Conservation (phyloP, 202 grass and related monocot species). For the Setaria italica region DNA sequence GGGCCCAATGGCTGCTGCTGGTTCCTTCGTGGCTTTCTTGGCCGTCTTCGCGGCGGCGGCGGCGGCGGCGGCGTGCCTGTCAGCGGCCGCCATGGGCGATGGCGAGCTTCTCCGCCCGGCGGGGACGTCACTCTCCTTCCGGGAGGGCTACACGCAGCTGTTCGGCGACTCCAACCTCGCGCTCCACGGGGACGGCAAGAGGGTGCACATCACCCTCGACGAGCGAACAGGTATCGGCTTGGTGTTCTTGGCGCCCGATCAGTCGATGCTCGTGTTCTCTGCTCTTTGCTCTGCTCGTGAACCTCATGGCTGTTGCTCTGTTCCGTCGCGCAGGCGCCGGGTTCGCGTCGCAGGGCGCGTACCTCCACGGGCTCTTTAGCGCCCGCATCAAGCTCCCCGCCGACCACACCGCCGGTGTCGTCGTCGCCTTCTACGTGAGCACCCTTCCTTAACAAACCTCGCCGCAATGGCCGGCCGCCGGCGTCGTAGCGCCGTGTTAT, state of each 20-base stretch:
- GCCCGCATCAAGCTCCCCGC: slow-evolving; percentile 88
- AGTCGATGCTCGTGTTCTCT: not conserved
- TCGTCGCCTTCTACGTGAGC: slow-evolving; percentile 84
- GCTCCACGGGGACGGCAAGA: slow-evolving; percentile 72
- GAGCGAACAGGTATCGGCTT: slow-evolving; percentile 58
- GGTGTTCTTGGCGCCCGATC: not conserved
- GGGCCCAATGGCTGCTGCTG: slow-evolving; percentile 32
- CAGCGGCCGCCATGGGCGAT: not conserved
- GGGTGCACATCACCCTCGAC: slow-evolving; percentile 87
- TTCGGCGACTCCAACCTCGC: slow-evolving; percentile 92
- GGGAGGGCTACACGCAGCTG: slow-evolving; percentile 87
- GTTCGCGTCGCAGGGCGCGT: slow-evolving; percentile 74
- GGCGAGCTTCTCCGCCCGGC: slow-evolving; percentile 36
- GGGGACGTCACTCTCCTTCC: slow-evolving; percentile 59
- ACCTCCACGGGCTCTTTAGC: slow-evolving; percentile 84
- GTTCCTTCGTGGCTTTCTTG: not conserved
- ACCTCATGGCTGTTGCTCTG: slow-evolving; percentile 10
- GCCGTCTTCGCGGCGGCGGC: slow-evolving; percentile 1
- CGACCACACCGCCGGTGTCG: slow-evolving; percentile 83
- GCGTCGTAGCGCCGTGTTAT: too few relatives aligned
- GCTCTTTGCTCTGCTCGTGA: not conserved
- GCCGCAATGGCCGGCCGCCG: too few relatives aligned
- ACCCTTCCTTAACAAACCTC: not conserved
- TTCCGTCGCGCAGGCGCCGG: slow-evolving; percentile 64
- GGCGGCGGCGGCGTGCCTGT: not conserved